Evolutionary conservation across 75 land plant species (phyloP).

Genomic region (Cupressus sempervirens): DNA sequence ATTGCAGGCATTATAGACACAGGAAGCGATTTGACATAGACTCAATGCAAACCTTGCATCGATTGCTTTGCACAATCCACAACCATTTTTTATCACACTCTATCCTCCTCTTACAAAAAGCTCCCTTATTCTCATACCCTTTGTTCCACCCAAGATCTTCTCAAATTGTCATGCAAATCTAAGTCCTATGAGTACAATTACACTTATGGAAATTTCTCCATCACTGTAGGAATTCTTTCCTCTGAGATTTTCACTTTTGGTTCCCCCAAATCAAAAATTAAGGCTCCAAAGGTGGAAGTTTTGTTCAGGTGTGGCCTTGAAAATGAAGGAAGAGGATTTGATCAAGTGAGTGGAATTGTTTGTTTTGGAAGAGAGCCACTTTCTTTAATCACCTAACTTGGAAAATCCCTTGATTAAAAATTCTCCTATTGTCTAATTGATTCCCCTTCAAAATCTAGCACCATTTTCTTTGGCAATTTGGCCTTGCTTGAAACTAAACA

Average conservation of each 20-base stretch:
- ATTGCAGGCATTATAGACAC: not conserved
- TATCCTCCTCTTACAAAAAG: constrained; percentile 14
- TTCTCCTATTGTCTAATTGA: constrained; percentile 67
- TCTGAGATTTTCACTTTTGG: constrained; percentile 52
- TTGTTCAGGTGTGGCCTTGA: not conserved
- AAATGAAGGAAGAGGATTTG: constrained; percentile 32
- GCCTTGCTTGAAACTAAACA: too few species aligned
- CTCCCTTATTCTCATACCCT: constrained; percentile 6
- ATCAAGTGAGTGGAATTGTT: constrained; percentile 45
- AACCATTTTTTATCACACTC: constrained; percentile 30
- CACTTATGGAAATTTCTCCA: constrained; percentile 66
- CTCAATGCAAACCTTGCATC: constrained; percentile 32
- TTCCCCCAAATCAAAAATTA: too few species aligned
- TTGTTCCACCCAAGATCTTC: constrained; percentile 12
- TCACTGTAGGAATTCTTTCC: constrained; percentile 56
- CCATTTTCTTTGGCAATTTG: constrained; percentile 37
- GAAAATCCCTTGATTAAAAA: constrained; percentile 31
- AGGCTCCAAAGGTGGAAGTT: too few species aligned
- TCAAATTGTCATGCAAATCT: constrained; percentile 4
- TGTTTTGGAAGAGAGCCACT: constrained; percentile 65
- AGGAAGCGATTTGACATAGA: constrained; percentile 27
- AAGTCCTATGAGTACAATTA: constrained; percentile 50
- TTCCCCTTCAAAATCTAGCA: constrained; percentile 41
- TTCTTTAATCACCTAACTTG: constrained; percentile 57
- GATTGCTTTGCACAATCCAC: constrained; percentile 27